Evolutionary conservation across 768 basidiomycete species (phyloP), one percentile per base, ranked within the genome.

Genomic region (Lactarius indigo): DNA sequence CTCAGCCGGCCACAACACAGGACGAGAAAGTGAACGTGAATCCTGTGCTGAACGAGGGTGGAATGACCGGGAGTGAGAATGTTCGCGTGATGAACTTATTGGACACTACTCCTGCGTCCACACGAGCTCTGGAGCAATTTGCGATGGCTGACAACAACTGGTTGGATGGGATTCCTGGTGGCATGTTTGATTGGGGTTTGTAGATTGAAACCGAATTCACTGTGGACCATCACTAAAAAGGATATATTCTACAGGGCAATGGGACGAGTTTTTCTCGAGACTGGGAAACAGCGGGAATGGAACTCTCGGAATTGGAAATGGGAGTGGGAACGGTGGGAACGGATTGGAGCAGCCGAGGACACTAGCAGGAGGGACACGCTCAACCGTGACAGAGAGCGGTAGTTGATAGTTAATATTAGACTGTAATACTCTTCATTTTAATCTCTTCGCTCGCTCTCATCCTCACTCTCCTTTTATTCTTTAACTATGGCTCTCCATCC

Each of bases 111-210:
- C 84, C 84, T 70, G 80, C 83, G 50, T 80, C 78, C 18, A 81
- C 57, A 35, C 61, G 66, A 55, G 81, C 82, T 26, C 75, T 91
- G 69, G 85, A 87, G 61, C 87, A 89, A 64, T 83, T 85, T 72
- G 85, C 87, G 37, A 80, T 86, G 79, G 83, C 84, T 23, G 89
- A 91, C 73, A 84, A 78, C 66, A 87, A 84, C 20, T 83, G 90
- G 63, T 78, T 94, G 75, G 90, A 92, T 67, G 90, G 90, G 1
- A 85, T 94, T 61, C 92, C 92, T 52, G 88, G 87, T 4, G 83
- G 85, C 23, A 92, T 94, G 90, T 94, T 92, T 76, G 91, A 93
- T 75, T 94, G 90, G 90, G 85, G 91, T 91, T 72, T 70, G 83
- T 80, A 6, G 8, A 63, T 17, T 64, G 20, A 23, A 57, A 26